These are phyloP conservation scores for Stemphylium beticola DNA, from an alignment of 2,329 filamentous ascomycete species.

Conservation along the genomic window DNA sequence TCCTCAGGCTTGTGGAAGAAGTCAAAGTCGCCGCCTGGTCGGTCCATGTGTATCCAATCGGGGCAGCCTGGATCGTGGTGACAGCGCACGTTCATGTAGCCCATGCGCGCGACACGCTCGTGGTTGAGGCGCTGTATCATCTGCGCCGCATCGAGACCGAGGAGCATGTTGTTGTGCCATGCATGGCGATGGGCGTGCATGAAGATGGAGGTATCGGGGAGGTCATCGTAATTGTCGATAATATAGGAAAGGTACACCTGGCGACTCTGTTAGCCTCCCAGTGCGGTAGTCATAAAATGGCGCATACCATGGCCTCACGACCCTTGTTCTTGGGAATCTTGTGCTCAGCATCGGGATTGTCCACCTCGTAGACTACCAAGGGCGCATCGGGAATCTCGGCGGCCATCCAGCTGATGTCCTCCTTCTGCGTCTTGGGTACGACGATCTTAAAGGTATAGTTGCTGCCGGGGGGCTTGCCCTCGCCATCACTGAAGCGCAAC, in stretches of 20 bases:
- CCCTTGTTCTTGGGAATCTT: constrained; percentile 66
- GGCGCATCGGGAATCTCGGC: constrained; percentile 43
- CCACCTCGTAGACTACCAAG: constrained; percentile 59
- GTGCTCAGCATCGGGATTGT: constrained; percentile 57
- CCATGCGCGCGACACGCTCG: constrained; percentile 58
- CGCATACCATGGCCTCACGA: constrained; percentile 62
- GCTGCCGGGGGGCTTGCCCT: constrained; percentile 39
- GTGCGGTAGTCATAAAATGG: background rate
- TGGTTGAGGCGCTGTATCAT: constrained; percentile 60
- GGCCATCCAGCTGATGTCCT: constrained; percentile 47
- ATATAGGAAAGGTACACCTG: constrained; percentile 65
- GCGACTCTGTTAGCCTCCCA: constrained; percentile 10
- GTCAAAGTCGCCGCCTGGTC: constrained; percentile 49
- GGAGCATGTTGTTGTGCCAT: constrained; percentile 66
- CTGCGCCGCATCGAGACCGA: constrained; percentile 57
- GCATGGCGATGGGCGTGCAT: constrained; percentile 61
- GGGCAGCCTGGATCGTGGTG: constrained; percentile 65
- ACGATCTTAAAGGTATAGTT: constrained; percentile 48
- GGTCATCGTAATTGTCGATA: constrained; percentile 65
- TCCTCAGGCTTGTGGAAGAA: constrained; percentile 50
- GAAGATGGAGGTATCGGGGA: constrained; percentile 66
- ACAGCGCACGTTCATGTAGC: constrained; percentile 68
- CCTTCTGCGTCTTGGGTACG: constrained; percentile 47
- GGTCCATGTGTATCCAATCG: constrained; percentile 60
- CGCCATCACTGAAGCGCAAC: constrained; percentile 39